Percentiles rank a stretch among this genome's conserved stretches.
Evolutionary conservation across 768 basidiomycete genomes (phyloP).

Genomic region (Kwoniella dejecticola): DNA sequence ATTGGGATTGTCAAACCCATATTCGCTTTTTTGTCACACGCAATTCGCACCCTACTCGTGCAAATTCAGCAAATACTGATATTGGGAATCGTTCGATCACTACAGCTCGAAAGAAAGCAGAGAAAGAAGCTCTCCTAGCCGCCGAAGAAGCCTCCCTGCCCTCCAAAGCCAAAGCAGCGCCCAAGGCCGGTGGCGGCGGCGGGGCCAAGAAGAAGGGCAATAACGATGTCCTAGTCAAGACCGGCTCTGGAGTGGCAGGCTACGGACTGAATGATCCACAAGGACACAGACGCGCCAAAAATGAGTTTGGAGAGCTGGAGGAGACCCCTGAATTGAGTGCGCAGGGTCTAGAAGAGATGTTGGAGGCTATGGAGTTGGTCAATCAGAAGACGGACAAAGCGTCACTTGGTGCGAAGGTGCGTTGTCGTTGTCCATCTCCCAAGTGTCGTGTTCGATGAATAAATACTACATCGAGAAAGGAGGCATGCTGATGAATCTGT

Average conservation of each 20-base stretch:
- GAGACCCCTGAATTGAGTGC: conserved; percentile 73
- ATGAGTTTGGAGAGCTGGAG: conserved; percentile 43
- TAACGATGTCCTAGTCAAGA: conserved; percentile 75
- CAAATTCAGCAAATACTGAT: no score
- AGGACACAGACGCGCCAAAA: conserved; percentile 37
- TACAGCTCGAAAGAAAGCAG: conserved; percentile 76
- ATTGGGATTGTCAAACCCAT: no score
- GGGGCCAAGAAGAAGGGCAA: conserved; percentile 64
- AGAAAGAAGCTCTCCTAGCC: conserved; percentile 79
- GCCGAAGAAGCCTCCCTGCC: conserved; percentile 72
- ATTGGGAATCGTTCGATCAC: no score
- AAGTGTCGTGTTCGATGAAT: no score
- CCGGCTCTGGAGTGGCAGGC: conserved; percentile 61
- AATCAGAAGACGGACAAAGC: conserved; percentile 93
- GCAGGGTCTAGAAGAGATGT: conserved; percentile 84
- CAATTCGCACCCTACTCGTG: no score
- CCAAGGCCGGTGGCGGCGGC: conserved; percentile 57
- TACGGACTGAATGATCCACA: conserved; percentile 49
- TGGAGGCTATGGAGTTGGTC: conserved; percentile 84
- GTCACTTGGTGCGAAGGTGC: conserved; percentile 71
- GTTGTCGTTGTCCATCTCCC: conserved; percentile 10
- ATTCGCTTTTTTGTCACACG: no score
- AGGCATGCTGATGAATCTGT: no score
- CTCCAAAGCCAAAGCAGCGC: conserved; percentile 63
- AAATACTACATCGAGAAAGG: no score